Conservation (phyloP, 176 grass and related monocot species). For the Musa beccarii region DNA sequence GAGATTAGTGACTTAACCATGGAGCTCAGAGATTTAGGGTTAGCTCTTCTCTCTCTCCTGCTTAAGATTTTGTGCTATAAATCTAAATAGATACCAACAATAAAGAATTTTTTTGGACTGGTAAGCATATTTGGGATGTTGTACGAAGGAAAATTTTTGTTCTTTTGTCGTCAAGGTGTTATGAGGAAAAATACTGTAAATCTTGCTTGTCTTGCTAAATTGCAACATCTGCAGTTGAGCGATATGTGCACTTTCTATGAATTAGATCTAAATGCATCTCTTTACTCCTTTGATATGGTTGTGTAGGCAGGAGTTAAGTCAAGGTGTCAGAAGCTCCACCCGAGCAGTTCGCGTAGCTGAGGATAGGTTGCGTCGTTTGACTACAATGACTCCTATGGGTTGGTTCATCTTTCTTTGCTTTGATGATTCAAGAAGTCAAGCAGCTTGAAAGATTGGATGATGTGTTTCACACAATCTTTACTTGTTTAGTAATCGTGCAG, state of each 20-base stretch:
- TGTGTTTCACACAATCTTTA: conserved; percentile 26
- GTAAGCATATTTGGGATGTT: background rate
- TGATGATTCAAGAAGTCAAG: background rate
- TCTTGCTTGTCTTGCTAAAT: background rate
- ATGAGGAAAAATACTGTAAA: background rate
- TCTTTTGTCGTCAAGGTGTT: background rate
- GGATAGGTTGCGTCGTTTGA: conserved; percentile 32
- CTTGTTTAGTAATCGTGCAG: conserved; percentile 33
- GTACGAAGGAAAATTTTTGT: background rate
- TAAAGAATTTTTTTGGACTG: background rate
- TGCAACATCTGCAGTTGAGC: background rate
- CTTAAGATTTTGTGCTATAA: background rate
- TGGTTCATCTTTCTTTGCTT: conserved; percentile 2
- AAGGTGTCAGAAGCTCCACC: conserved; percentile 46
- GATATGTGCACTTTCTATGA: background rate
- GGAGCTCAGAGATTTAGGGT: conserved; percentile 65
- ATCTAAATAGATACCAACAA: background rate
- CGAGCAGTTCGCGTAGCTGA: conserved; percentile 45
- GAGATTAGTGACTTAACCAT: conserved; percentile 55
- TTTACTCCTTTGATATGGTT: conserved; percentile 10
- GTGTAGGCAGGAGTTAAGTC: conserved; percentile 53
- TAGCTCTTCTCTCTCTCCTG: conserved; percentile 12
- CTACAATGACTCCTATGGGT: conserved; percentile 28
- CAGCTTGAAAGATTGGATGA: background rate
- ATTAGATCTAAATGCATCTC: background rate